Base-by-base conservation (phyloP, 2,329 filamentous ascomycete genomes). In the Fusarium veterinarium region DNA sequence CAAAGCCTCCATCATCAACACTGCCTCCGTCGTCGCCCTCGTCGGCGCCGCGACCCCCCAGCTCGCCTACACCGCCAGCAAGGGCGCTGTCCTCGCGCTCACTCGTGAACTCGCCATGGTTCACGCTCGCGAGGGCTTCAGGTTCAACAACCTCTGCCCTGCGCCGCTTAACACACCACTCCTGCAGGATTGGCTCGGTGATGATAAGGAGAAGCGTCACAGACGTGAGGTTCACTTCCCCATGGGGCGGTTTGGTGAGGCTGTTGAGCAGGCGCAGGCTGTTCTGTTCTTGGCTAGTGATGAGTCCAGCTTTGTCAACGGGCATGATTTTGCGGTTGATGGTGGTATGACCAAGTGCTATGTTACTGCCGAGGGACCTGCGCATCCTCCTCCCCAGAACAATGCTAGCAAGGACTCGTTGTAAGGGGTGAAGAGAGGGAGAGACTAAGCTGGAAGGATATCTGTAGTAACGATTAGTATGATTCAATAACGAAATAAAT, bases 271-370 rank as follows among this genome's bases (percentile, higher is more conserved):
- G 85, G 95, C 95, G 0, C 92, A 97, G 72, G 95, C 93, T 11
- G 95, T 97, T 1, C 80, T 97, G 12, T 97, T 97, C 85, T 83
- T 97, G 68, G 94, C 94, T 13, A 95, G 91, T 74, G 94, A 97
- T 75, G 94, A 97, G 86, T 91, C 92, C 79, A 94, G 92, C 85
- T 97, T 97, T 77, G 93, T 97, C 78, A 97, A 96, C 74, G 95
- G 93, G 16, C 92, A 91, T 66, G 96, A 98, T 80, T 97, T 98
- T 84, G 92, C 97, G 8, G 95, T 98, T 31, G 96, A 99, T 78
- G 96, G 96, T 65, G 95, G 95, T 67, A 94, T 99, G 93, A 95
- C 91, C 78, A 97, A 93, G 87, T 93, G 95, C 48, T 98, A 98
- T 82, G 90, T 92, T 33, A 92, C 91, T 3, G 84, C 91, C 4